These are phyloP conservation scores for Deuterostichococcus epilithicus DNA, from an alignment of 139 green algal genomes.

Conservation along the genomic window DNA sequence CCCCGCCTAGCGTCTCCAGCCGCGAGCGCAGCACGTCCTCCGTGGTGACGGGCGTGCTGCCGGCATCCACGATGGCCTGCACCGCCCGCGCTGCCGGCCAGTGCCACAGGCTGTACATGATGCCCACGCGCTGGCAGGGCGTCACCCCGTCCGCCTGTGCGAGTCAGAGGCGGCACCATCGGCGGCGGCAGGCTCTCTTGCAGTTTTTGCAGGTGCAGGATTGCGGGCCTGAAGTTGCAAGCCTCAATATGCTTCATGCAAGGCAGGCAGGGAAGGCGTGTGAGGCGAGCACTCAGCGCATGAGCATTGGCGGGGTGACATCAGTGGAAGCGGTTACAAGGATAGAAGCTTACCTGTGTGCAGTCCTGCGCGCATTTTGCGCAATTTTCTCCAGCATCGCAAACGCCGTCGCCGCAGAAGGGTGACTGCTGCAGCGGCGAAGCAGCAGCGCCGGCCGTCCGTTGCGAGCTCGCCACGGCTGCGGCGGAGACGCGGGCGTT, in stretches of 20 bases:
- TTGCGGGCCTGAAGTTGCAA: background rate
- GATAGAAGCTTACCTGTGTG: background rate
- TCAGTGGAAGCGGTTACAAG: background rate
- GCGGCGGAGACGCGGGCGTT: background rate
- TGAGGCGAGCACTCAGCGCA: background rate
- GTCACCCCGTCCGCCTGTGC: background rate
- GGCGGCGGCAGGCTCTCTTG: background rate
- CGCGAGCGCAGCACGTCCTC: background rate
- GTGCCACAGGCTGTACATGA: conserved; percentile 4
- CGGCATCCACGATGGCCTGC: background rate
- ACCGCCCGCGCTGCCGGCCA: background rate
- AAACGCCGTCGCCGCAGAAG: background rate
- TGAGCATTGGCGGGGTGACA: background rate
- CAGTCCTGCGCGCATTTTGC: background rate
- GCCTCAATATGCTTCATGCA: too few relatives aligned
- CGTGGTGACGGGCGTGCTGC: background rate
- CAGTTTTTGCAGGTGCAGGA: too few relatives aligned
- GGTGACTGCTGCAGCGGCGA: background rate
- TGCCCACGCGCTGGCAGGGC: background rate
- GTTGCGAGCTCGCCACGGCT: background rate
- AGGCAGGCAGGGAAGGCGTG: background rate
- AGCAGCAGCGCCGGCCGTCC: too few relatives aligned
- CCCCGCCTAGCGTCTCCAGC: background rate
- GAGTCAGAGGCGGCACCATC: background rate
- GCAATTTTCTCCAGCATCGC: background rate